Evolutionary conservation across 441 rosid species (phyloP).

Genomic region (Capsella rubella): DNA sequence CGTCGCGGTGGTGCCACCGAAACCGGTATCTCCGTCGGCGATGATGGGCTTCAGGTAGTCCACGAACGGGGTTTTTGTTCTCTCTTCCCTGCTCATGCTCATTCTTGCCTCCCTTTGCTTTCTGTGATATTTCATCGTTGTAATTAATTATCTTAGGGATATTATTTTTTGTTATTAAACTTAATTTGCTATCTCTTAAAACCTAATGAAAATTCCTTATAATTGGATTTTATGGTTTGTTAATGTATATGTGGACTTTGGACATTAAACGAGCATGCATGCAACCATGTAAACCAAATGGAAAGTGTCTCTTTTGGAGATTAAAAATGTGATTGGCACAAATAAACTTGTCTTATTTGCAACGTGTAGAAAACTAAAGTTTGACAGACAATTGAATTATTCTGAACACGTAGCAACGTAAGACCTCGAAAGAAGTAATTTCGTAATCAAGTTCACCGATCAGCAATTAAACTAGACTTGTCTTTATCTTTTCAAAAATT

Average conservation of each 20-base stretch:
- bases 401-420: conserved; percentile 24
- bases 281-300: conserved; percentile 11
- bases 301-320: not conserved
- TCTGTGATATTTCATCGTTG: conserved; percentile 48
- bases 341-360: not conserved
- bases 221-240: not conserved
- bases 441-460: conserved; percentile 11
- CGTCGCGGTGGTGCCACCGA: conserved; percentile 92
- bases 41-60: conserved; percentile 94
- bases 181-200: not conserved
- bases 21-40: conserved; percentile 94
- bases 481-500: not conserved
- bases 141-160: not conserved
- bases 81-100: conserved; percentile 84
- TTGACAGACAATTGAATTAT: conserved; percentile 29
- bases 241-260: not conserved
- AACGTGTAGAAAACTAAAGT: conserved; percentile 26
- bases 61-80: conserved; percentile 80
- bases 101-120: conserved; percentile 91
- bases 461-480: not conserved
- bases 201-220: not conserved
- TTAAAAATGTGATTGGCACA: no score
- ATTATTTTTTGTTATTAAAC: not conserved
- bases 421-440: conserved; percentile 23
- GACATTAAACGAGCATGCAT: not conserved